Conservation (phyloP, 2,329 filamentous ascomycete genomes). For the Alternaria solani region DNA sequence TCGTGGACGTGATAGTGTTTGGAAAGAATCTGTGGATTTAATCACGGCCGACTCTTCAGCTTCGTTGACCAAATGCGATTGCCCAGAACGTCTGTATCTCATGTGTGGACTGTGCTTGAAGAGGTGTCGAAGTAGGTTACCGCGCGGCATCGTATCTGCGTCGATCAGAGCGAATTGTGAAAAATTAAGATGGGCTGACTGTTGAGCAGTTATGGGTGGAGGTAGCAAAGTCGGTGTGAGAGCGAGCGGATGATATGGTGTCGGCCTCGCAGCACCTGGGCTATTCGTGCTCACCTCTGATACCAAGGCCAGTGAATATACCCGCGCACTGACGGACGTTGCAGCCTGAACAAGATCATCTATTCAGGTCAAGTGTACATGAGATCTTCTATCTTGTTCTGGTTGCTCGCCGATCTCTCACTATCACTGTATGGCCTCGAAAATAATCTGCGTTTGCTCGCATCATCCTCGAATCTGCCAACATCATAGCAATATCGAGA, state of each 20-base stretch:
- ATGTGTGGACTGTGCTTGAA: slow-evolving; percentile 21
- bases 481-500: neutral
- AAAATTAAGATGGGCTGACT: neutral
- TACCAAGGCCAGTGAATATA: neutral
- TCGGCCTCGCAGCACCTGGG: neutral
- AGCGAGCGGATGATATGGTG: neutral
- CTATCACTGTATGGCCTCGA: neutral
- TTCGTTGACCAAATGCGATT: neutral
- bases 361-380: neutral
- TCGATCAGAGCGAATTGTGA: neutral
- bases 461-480: neutral
- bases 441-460: neutral
- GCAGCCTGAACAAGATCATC: neutral
- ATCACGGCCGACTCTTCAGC: neutral
- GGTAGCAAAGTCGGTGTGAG: neutral
- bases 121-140: slow-evolving; percentile 23
- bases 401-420: neutral
- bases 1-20: neutral
- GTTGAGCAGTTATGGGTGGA: neutral
- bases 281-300: neutral
- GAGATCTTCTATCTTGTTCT: neutral
- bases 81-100: neutral
- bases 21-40: neutral
- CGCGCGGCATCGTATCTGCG: slow-evolving; percentile 9
- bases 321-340: neutral